phyloP scores from a whole-genome alignment of 2,329 filamentous ascomycete species.

The Hypoxylon sp. region DNA sequence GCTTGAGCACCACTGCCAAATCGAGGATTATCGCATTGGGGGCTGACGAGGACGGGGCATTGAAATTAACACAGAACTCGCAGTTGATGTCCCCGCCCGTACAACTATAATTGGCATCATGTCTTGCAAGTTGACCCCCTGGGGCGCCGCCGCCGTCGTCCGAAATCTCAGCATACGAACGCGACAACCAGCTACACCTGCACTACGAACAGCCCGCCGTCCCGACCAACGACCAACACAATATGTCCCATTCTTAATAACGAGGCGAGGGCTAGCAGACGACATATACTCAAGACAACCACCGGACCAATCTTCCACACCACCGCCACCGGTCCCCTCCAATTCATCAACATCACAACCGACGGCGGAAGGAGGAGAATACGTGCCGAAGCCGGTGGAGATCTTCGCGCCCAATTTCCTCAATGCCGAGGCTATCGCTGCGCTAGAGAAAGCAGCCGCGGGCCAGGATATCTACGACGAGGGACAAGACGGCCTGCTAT shows the following conservation, averaged over 20 bases:
- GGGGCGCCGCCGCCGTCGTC: constrained; percentile 46
- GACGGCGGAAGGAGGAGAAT: constrained; percentile 7
- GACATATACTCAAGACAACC: constrained; percentile 39
- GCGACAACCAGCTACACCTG: constrained; percentile 38
- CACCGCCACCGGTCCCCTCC: constrained; percentile 27
- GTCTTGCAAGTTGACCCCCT: constrained; percentile 54
- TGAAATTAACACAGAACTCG: constrained; percentile 20
- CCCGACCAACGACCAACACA: constrained; percentile 26
- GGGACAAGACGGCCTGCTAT: constrained; percentile 77
- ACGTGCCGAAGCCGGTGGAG: constrained; percentile 40
- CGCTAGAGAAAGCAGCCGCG: constrained; percentile 51
- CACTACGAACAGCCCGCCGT: constrained; percentile 16
- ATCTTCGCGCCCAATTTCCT: constrained; percentile 52
- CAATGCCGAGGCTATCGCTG: constrained; percentile 49
- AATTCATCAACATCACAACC: constrained; percentile 12
- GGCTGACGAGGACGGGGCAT: constrained; percentile 27
- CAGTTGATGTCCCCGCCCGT: constrained; percentile 36
- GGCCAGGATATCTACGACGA: constrained; percentile 49
- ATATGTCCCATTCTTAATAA: constrained; percentile 32
- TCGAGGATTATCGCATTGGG: constrained; percentile 25
- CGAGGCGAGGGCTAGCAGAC: constrained; percentile 47
- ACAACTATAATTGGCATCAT: constrained; percentile 43
- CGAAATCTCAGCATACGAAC: constrained; percentile 53
- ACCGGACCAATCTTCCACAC: constrained; percentile 23
- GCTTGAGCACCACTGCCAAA: constrained; percentile 8